Conservation (phyloP, 2,329 filamentous ascomycete genomes). For the Penicillium sp. region DNA sequence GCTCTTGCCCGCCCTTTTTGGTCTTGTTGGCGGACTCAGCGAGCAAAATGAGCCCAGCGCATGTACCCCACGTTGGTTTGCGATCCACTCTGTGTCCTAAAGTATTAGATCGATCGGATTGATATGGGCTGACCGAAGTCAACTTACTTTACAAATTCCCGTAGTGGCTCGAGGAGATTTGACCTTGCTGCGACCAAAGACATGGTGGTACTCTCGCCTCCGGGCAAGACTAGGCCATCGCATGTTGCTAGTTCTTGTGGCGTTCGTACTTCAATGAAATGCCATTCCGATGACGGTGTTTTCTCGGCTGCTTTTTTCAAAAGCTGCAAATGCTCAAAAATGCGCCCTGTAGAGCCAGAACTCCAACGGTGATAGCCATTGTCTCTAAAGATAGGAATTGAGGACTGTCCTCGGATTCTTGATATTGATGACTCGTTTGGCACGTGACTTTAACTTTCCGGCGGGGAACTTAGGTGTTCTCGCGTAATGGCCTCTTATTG, state of each 20-base stretch:
- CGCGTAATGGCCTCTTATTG: conserved; percentile 4
- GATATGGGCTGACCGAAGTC: not conserved
- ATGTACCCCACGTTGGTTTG: conserved; percentile 92
- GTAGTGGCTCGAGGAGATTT: conserved; percentile 75
- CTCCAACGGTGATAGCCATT: conserved; percentile 54
- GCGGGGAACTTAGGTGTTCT: conserved; percentile 12
- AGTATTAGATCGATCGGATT: conserved; percentile 13
- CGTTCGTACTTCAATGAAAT: conserved; percentile 78
- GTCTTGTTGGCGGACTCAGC: conserved; percentile 83
- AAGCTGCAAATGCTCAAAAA: conserved; percentile 83
- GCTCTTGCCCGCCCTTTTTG: conserved; percentile 86
- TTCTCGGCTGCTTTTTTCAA: conserved; percentile 63
- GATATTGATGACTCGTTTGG: conserved; percentile 15
- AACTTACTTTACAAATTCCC: conserved; percentile 85
- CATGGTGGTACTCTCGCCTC: conserved; percentile 93
- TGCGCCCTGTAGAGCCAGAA: conserved; percentile 81
- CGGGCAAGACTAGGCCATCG: conserved; percentile 83
- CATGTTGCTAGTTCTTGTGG: conserved; percentile 67
- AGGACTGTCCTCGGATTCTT: not conserved
- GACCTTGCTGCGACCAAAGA: conserved; percentile 81
- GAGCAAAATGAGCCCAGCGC: conserved; percentile 88
- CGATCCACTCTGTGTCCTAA: conserved; percentile 59
- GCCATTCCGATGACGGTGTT: conserved; percentile 44
- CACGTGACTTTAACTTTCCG: conserved; percentile 19
- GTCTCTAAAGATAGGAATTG: conserved; percentile 15